Percentiles rank a stretch among this genome's conserved stretches.
These are phyloP conservation scores for Hirsutella minnesotensis DNA, from an alignment of 2,329 filamentous ascomycete species.

Conservation along the genomic window DNA sequence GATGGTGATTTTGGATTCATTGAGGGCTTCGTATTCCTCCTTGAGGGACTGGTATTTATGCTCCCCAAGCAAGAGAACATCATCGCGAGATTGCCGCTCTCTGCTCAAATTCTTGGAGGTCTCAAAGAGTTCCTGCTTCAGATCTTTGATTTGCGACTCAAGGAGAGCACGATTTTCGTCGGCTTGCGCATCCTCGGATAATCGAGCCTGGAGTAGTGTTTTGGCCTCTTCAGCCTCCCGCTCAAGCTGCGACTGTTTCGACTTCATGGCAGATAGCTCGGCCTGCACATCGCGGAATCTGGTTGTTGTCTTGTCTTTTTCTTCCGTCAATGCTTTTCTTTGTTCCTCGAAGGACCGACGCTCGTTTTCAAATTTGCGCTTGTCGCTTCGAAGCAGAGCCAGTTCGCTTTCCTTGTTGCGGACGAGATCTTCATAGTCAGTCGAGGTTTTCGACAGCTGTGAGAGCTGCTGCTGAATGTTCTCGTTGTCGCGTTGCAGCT, in stretches of 20 bases:
- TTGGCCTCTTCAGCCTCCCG: conserved; percentile 85
- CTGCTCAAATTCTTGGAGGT: conserved; percentile 81
- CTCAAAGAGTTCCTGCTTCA: conserved; percentile 76
- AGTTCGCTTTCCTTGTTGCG: conserved; percentile 91
- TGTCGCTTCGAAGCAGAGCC: conserved; percentile 70
- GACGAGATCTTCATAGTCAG: conserved; percentile 89
- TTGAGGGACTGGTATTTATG: conserved; percentile 76
- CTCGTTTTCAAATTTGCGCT: conserved; percentile 73
- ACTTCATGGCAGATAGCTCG: conserved; percentile 75
- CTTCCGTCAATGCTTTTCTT: conserved; percentile 54
- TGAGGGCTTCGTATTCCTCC: conserved; percentile 74
- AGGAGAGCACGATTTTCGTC: conserved; percentile 71
- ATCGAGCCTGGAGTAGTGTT: conserved; percentile 71
- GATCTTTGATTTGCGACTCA: conserved; percentile 74
- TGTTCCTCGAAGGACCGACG: conserved; percentile 69
- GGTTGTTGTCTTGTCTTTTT: conserved; percentile 67
- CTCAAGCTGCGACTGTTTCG: conserved; percentile 73
- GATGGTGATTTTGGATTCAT: conserved; percentile 92
- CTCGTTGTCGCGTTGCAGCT: conserved; percentile 68
- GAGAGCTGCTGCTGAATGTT: conserved; percentile 75
- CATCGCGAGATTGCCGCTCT: conserved; percentile 86
- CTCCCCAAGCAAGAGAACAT: conserved; percentile 81
- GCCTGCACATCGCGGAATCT: conserved; percentile 78
- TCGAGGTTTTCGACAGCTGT: conserved; percentile 81
- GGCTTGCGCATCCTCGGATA: conserved; percentile 81